Evolutionary conservation across 169 alveolate genomes (phyloP), one percentile per base, ranked within the genome.

Genomic region (Nephromyces sp.): DNA sequence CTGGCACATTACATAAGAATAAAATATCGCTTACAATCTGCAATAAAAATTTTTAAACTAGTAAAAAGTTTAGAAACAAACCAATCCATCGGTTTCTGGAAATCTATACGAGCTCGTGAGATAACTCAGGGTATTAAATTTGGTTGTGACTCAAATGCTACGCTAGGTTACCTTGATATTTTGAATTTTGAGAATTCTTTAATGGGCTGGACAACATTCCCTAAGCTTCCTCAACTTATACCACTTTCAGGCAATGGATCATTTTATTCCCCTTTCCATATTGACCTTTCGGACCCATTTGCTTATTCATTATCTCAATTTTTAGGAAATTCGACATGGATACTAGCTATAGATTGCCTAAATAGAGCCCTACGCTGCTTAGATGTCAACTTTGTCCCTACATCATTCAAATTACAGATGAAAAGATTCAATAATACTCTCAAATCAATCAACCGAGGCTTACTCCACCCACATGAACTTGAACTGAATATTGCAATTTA

Each of bases 101-200:
- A 72, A 21, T 61, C 75, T 33, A 77, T 77, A 6, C 78, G 83
- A 21, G 83, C 83, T 6, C 68, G 83, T n/a, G 77, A 77, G 70
- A 71, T 77, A n/a, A 68, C 83, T 28, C 72, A 71, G 53, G 78
- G 75, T 27, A 66, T 77, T 53, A 77, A 77, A 68, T 28, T 77
- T 21, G 71, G 66, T 32, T 24, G 66, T 2, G 71, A 65, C 66
- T 66, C 78, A 34, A 28, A 64, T 52, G 75, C 67, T 52, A 65
- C 70, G 3, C 32, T 64, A 51, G 77, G 83, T 5, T 71, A 29
- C 72, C 33, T 77, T 3, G 78, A 77, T 43, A 63, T 77, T 32
- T 66, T 77, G 25, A 79, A 77, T 71, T 74, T 77, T 28, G 83
- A 77, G 8, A 29, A 79, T 8, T 64, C 61, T 29, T 61, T 71